A percentile compares a stretch with the other conserved stretches of the same genome.
Evolutionary conservation across 495 filamentous ascomycete genomes (phyloP).

Genomic region (Penicillium cosmopolitanum): DNA sequence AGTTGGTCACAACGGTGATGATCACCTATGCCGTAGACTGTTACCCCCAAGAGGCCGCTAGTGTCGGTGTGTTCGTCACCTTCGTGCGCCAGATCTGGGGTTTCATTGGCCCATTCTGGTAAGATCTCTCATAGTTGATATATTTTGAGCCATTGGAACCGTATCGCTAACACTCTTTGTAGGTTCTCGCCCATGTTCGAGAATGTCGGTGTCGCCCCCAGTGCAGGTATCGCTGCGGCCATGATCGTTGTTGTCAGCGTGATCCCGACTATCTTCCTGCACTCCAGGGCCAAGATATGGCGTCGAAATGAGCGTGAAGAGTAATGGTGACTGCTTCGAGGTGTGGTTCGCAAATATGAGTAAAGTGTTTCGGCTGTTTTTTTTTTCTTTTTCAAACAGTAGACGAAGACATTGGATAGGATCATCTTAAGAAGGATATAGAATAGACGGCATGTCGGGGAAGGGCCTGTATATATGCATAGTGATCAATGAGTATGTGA

Average conservation of each 20-base stretch:
- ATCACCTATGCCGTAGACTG: conserved; percentile 59
- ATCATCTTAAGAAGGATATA: neutral
- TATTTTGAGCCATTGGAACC: neutral
- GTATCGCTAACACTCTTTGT: conserved; percentile 10
- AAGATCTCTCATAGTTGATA: conserved; percentile 3
- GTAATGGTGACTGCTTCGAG: neutral
- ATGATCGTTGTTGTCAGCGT: conserved; percentile 42
- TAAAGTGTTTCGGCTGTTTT: no score
- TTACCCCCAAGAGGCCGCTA: conserved; percentile 48
- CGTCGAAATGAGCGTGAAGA: conserved; percentile 17
- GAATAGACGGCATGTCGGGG: neutral
- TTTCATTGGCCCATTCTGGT: conserved; percentile 62
- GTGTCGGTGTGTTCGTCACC: conserved; percentile 58
- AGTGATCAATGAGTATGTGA: neutral
- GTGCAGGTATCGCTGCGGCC: conserved; percentile 38
- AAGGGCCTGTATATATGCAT: conserved; percentile 3
- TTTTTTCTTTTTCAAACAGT: no score
- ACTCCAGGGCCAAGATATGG: conserved; percentile 32
- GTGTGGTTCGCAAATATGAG: no score
- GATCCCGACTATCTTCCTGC: conserved; percentile 39
- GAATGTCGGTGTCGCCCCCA: conserved; percentile 44
- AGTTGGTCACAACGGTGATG: conserved; percentile 58
- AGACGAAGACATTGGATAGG: neutral
- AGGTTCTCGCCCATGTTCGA: conserved; percentile 51
- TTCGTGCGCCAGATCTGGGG: conserved; percentile 58